Base-by-base conservation (phyloP, 192 early-diverging fungal species). In the Podila horticola region DNA sequence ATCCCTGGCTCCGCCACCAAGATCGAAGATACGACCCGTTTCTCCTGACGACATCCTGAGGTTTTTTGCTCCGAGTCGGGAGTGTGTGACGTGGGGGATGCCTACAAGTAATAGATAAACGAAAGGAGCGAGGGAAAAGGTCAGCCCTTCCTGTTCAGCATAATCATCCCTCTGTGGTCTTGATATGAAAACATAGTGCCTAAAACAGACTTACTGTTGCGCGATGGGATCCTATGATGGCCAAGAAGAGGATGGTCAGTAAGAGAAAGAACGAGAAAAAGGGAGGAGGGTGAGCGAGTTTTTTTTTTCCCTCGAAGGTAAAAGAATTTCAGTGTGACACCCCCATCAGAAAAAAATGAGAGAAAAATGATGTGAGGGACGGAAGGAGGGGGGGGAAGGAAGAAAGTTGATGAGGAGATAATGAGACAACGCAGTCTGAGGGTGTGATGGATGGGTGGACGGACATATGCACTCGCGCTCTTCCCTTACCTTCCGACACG, bases 401-500 rank as follows among this genome's bases (percentile, higher is more conserved):
- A 15, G 41, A 41, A 15, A 15, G 41, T 41, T 41, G 41, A 13
- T 15, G 41, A 41, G 41, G 34, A 36, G 34, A 36, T 36, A 7
- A 36, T 3, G 34, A n/a, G n/a, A n/a, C n/a, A n/a, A n/a, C n/a
- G n/a, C n/a, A n/a, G n/a, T n/a, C n/a, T n/a, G n/a, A n/a, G n/a
- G n/a, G 12, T 41, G 38, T 41, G 38, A 41, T 41, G 38, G 9
- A 13, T 41, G 38, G 11, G 13, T 41, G 12, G 12, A 13, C 13
- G 41, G 13, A 45, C 22, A 22, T 36, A 36, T 52, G 52, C 52
- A 52, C 15, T 38, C 2, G 13, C 13, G 41, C 34, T 36, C 4
- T 36, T 36, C 34, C 34, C 38, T 36, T 76, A 67, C 75, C 69
- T 72, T 72, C 75, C 20, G 31, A 24, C 12, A 50, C 22, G 17